Base-by-base conservation (phyloP, 306 rosid genomes). In the Quercus rubra region DNA sequence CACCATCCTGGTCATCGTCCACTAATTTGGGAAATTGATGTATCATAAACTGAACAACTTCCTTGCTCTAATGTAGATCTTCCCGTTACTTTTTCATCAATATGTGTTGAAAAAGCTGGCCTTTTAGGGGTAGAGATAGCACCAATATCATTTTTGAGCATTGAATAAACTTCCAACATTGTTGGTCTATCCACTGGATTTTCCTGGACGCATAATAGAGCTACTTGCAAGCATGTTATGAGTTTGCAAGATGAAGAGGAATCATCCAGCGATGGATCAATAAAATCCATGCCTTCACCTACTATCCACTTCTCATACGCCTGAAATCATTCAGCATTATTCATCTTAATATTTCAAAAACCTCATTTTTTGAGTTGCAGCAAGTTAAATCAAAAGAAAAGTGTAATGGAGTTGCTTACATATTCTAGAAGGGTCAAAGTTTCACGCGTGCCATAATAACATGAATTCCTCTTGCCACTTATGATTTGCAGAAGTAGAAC, bases 401-500 rank as follows among this genome's bases (percentile, higher is more conserved):
- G 46, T 38, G 2, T 38, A 38, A 38, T 7, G 46, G 46, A 38
- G 46, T 38, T 38, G 46, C 87, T 75, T 68, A 80, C 87, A 62
- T 74, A 85, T 6, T 85, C 87, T 7, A 75, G 51, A 56, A 85
- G 76, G 72, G 55, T 68, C 8, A 78, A 13, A 31, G 73, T 28
- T 70, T 80, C 78, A 14, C 46, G 7, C 3, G 23, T 12, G 11
- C 89, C 84, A 41, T 83, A 83, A 5, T 3, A 12, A 1, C 20
- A 1, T 4, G 12, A 18, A 7, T n/a, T 79, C 77, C 10, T 70
- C 27, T 35, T 81, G 25, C 86, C 86, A 77, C 91, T 81, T 19
- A 88, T 81, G n/a, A 81, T 86, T 35, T 86, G 88, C 4, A 85
- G 73, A 30, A 86, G 85, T 3, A 86, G 51, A 18, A 33, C 72